Evolutionary conservation across 108 stramenopile genomes (phyloP).

Genomic region (Hondaea fermentalgiana): DNA sequence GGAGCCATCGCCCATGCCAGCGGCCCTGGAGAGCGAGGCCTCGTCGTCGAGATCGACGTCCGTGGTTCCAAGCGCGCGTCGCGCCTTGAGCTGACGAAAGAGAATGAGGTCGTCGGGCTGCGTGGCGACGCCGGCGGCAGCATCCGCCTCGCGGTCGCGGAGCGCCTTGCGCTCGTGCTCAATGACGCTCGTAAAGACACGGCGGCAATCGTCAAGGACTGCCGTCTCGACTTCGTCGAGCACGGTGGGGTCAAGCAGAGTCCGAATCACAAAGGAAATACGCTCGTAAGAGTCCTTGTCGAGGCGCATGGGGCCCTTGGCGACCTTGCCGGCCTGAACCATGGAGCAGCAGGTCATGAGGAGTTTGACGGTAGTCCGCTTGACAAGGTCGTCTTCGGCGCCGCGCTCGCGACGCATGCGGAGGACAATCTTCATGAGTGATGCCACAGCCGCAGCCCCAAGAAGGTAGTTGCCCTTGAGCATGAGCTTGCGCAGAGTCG

Average conservation of each 20-base stretch:
- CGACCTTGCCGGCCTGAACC: conserved; percentile 70
- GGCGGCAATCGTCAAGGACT: conserved; percentile 65
- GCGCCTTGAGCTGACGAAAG: conserved; percentile 85
- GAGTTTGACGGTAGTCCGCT: conserved; percentile 53
- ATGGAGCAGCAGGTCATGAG: conserved; percentile 72
- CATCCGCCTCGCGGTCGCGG: conserved; percentile 50
- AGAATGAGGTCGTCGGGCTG: conserved; percentile 96
- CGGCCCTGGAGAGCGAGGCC: conserved; percentile 84
- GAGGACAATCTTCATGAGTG: conserved; percentile 85
- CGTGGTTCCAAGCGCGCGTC: conserved; percentile 58
- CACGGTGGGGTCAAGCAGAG: conserved; percentile 76
- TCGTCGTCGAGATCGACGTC: conserved; percentile 98
- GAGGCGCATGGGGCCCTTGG: neutral
- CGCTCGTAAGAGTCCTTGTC: conserved; percentile 79
- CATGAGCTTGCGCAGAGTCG: conserved; percentile 69
- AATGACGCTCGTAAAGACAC: conserved; percentile 40
- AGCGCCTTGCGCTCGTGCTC: conserved; percentile 32
- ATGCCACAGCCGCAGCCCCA: conserved; percentile 69
- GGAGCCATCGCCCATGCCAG: conserved; percentile 57
- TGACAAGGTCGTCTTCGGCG: conserved; percentile 34
- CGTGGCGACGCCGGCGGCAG: conserved; percentile 39
- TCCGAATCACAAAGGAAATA: conserved; percentile 68
- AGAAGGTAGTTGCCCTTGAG: conserved; percentile 88
- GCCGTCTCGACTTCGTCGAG: conserved; percentile 56
- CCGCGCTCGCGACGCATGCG: conserved; percentile 51